Base-by-base conservation (phyloP, 2,329 filamentous ascomycete species). In the Fusarium xylarioides region DNA sequence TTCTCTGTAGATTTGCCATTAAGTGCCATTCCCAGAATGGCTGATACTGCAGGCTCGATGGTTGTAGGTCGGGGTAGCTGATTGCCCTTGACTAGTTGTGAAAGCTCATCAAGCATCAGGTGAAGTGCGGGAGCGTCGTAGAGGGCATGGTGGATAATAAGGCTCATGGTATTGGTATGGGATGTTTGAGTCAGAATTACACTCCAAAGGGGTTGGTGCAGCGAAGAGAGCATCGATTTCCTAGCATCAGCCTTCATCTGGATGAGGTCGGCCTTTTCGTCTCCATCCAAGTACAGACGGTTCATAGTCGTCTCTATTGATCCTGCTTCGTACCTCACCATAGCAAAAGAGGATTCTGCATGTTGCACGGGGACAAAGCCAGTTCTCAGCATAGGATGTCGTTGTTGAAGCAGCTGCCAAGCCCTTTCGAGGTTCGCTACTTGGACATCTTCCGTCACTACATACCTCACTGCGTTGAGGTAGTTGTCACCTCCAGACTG, bases 81-180 rank as follows among this genome's bases (percentile, higher is more conserved):
- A 14, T 63, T 50, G 12, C 76, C 76, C 6, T 72, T 59, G 10
- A 86, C 43, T 11, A 79, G 38, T 3, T 52, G 54, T 2, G 76
- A 71, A 18, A 97, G 83, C 73, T 92, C 89, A 1, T 84, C 77
- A 4, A 97, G 81, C 2, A 98, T 86, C 2, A 85, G 77, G 7
- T 88, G 84, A 16, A 98, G 83, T 14, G 94, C 95, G 44, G 90
- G 86, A 0, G 94, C 95, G 82, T 98, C 95, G 74, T 97, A 98
- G 0, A 98, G 84, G 1, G 93, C 93, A 82, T 98, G 95, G 71
- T 97, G 92, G 6, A 94, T 85, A 4, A 84, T 79, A 8, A 90
- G 70, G 52, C 87, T 82, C 81, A 88, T 85, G 5, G 54, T 75
- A 9, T 70, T 40, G 2, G 58, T 49, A 0, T 69, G 55, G 0